Base-by-base conservation (phyloP, 75 land plant genomes). In the Larix kaempferi region DNA sequence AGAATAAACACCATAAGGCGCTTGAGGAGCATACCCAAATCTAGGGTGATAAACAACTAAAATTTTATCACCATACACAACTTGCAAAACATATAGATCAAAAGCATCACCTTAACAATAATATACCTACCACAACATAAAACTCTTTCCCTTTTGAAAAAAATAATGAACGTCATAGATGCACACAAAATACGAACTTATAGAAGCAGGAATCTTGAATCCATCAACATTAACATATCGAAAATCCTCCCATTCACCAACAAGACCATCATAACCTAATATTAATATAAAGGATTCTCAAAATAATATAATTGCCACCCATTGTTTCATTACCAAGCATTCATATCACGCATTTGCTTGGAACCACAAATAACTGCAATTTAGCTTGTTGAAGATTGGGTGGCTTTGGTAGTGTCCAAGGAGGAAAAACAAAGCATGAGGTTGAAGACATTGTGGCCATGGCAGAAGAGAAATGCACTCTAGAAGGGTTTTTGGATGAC, bases 161-260 rank as follows among this genome's bases (percentile, higher is more conserved):
- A 77, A 44, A 13, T 14, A 19, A 15, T 60, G 63, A 61, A 7
- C 6, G 8, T 19, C 37, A 56, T 22, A 26, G 15, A 22, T 13
- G 39, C 21, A 6, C 14, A 59, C 0, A 49, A 78, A 57, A 11
- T 13, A 8, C 1, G 52, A 67, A 41, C 88, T 84, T 75, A 84
- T 85, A 54, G 74, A 75, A 57, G 92, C 52, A 26, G 76, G 79
- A 81, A 92, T 76, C 77, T 90, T 88, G 26, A 84, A 77, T 76
- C 88, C 94, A 56, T 86, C 92, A 44, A 67, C 80, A 72, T 37
- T 86, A 3, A 81, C 84, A 76, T 84, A 89, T 84, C 82, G 78
- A 56, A 83, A 89, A 1, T 89, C 94, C 14, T 85, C 90, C 93
- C 93, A 92, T 27, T 88, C 93, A 77, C 76, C 84, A n/a, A 76